A percentile compares a stretch with the other conserved stretches of the same genome.
Conservation (phyloP, 495 filamentous ascomycete species). For the Penicillium riverlandense region DNA sequence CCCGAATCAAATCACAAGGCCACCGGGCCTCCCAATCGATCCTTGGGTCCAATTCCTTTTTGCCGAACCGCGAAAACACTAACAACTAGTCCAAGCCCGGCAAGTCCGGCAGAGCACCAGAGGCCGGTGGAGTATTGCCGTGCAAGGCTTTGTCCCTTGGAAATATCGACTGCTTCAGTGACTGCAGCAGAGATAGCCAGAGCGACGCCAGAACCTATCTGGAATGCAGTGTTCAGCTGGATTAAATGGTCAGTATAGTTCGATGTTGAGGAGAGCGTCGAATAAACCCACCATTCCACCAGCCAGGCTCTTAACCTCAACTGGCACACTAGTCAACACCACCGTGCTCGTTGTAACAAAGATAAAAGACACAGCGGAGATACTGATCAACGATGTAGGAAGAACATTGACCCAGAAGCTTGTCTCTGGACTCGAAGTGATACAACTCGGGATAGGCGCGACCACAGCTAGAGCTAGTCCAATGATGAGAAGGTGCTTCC, state of each 20-base stretch:
- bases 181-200: constrained; percentile 31
- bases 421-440: constrained; percentile 18
- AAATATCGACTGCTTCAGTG: constrained; percentile 25
- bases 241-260: constrained; percentile 1
- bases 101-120: constrained; percentile 28
- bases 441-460: constrained; percentile 24
- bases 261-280: neutral
- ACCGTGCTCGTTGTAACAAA: constrained; percentile 31
- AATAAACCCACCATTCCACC: constrained; percentile 25
- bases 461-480: constrained; percentile 23
- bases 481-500: constrained; percentile 24
- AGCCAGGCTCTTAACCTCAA: constrained; percentile 26
- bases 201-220: constrained; percentile 31
- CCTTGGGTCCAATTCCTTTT: constrained; percentile 23
- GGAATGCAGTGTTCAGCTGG: constrained; percentile 32
- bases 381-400: constrained; percentile 28
- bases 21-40: constrained; percentile 17
- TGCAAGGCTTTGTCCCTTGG: constrained; percentile 21
- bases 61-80: constrained; percentile 19
- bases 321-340: constrained; percentile 27
- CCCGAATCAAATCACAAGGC: constrained; percentile 11
- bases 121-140: constrained; percentile 30
- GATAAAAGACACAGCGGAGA: constrained; percentile 31
- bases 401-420: constrained; percentile 31
- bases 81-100: constrained; percentile 23